A percentile compares a stretch with the other conserved stretches of the same genome.
Conservation (phyloP, 2,329 filamentous ascomycete species). For the Pseudogymnoascus sp. region DNA sequence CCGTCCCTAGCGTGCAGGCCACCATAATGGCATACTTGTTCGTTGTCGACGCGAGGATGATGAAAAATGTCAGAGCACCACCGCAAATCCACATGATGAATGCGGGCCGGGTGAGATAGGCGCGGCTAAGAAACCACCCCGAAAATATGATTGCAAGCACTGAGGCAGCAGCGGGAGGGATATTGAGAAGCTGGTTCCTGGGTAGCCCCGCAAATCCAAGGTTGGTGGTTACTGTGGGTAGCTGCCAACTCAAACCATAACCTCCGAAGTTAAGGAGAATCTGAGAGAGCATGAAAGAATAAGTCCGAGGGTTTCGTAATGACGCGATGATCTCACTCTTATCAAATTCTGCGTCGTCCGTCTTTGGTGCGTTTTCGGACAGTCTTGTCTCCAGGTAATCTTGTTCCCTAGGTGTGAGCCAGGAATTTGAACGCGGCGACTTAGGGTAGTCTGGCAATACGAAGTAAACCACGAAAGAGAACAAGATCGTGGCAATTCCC, state of each 20-base stretch:
- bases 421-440: constrained; percentile 29
- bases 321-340: constrained; percentile 30
- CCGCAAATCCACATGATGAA: constrained; percentile 35
- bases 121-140: constrained; percentile 33
- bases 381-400: constrained; percentile 33
- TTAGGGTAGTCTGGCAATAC: constrained; percentile 39
- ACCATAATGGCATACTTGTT: constrained; percentile 30
- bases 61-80: constrained; percentile 36
- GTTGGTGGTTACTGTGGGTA: constrained; percentile 35
- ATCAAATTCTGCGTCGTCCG: constrained; percentile 30
- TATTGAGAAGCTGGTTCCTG: constrained; percentile 37
- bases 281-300: constrained; percentile 31
- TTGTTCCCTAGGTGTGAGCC: constrained; percentile 33
- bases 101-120: constrained; percentile 33
- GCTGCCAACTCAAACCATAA: constrained; percentile 35
- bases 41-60: constrained; percentile 35
- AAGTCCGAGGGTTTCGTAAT: constrained; percentile 29
- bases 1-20: constrained; percentile 36
- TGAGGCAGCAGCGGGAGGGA: constrained; percentile 36
- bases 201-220: constrained; percentile 36
- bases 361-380: constrained; percentile 32
- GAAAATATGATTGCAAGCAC: constrained; percentile 33
- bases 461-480: constrained; percentile 31
- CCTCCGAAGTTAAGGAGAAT: constrained; percentile 34
- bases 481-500: constrained; percentile 35